Evolutionary conservation across 495 filamentous ascomycete genomes (phyloP).

Genomic region (Astrothelium macrocarpum): DNA sequence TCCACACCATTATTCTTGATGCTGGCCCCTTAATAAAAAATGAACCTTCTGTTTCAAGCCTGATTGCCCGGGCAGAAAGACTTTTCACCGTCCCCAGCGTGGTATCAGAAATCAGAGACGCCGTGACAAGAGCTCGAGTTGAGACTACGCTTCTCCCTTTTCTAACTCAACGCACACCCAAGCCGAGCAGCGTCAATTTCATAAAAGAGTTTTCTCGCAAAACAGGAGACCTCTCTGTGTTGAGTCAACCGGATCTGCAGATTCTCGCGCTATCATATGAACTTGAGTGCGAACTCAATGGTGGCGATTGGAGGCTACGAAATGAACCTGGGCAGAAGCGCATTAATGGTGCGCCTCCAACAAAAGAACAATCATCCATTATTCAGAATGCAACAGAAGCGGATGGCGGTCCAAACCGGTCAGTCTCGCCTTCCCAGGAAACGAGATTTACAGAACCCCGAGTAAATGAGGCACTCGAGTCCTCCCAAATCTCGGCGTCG

Average conservation of each 20-base stretch:
- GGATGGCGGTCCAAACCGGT: neutral
- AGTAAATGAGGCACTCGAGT: neutral
- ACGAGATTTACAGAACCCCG: neutral
- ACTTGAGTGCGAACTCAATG: constrained; percentile 72
- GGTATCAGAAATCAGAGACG: constrained; percentile 78
- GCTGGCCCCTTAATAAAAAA: constrained; percentile 87
- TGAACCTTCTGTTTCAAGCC: constrained; percentile 65
- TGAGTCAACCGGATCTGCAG: constrained; percentile 81
- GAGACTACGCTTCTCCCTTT: constrained; percentile 80
- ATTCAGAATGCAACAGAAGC: neutral
- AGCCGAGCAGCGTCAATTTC: constrained; percentile 61
- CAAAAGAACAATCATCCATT: neutral
- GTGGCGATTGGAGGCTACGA: constrained; percentile 72
- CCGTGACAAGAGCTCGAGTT: constrained; percentile 66
- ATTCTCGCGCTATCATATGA: constrained; percentile 88
- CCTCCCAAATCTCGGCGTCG: neutral
- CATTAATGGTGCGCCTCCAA: constrained; percentile 58
- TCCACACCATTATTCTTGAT: constrained; percentile 82
- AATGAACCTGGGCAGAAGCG: constrained; percentile 67
- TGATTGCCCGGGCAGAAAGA: constrained; percentile 63
- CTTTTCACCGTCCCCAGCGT: constrained; percentile 82
- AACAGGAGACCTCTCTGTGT: constrained; percentile 79
- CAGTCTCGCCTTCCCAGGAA: neutral
- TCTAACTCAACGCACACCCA: constrained; percentile 62
- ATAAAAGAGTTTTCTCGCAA: constrained; percentile 78